phyloP scores from a whole-genome alignment of 768 basidiomycete species.

The Strobilomyces echinocephalus region DNA sequence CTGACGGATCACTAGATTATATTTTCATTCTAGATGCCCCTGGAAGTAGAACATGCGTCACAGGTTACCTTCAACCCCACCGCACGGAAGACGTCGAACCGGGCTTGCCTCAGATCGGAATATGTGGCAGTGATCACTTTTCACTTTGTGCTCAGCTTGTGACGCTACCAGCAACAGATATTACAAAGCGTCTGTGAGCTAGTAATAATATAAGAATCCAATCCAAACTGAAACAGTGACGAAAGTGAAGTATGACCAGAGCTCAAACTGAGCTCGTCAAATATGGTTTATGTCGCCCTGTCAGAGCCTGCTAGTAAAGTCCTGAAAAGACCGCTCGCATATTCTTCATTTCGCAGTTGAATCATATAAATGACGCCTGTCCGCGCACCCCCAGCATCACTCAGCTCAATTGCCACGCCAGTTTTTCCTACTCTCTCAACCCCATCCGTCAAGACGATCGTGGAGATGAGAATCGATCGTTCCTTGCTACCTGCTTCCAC shows the following conservation, averaged over 20 bases:
- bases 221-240: neutral
- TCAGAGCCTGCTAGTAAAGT: slow-evolving; percentile 85
- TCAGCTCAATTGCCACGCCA: slow-evolving; percentile 93
- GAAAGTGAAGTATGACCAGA: neutral
- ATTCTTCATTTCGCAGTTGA: slow-evolving; percentile 84
- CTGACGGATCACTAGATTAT: slow-evolving; percentile 58
- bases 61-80: slow-evolving; percentile 61
- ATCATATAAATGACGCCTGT: slow-evolving; percentile 98
- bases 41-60: slow-evolving; percentile 33
- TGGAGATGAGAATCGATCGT: slow-evolving; percentile 81
- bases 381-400: slow-evolving; percentile 75
- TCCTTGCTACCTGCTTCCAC: slow-evolving; percentile 81
- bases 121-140: slow-evolving; percentile 87
- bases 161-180: slow-evolving; percentile 9
- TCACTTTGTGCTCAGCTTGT: slow-evolving; percentile 66
- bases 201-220: neutral
- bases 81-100: slow-evolving; percentile 50
- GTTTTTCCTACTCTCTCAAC: slow-evolving; percentile 99
- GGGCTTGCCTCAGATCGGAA: slow-evolving; percentile 74
- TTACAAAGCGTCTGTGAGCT: slow-evolving; percentile 6
- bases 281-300: slow-evolving; percentile 38
- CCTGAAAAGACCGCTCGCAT: slow-evolving; percentile 81
- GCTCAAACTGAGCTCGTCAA: neutral
- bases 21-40: slow-evolving; percentile 68
- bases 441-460: slow-evolving; percentile 92